phyloP scores from a whole-genome alignment of 805 yeast species.

The Candida montana region DNA sequence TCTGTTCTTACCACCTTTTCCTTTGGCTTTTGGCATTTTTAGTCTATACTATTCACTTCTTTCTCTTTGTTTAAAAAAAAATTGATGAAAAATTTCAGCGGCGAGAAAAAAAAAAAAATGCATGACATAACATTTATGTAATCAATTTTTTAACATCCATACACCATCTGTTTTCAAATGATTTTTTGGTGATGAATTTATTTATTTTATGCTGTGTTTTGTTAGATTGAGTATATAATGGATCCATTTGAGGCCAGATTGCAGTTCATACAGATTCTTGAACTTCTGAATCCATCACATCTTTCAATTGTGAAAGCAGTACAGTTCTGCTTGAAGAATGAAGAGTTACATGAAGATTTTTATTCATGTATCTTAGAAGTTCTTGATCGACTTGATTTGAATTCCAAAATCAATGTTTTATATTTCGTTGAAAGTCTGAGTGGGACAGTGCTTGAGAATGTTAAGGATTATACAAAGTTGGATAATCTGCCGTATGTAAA shows the following conservation, averaged over 20 bases:
- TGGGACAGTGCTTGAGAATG: constrained; percentile 25
- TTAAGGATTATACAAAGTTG: not conserved
- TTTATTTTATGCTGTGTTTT: not conserved
- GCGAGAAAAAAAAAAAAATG: not conserved
- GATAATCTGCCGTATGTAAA: constrained; percentile 19
- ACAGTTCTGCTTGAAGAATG: constrained; percentile 44
- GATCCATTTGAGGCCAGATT: constrained; percentile 86
- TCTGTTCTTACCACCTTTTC: constrained; percentile 82
- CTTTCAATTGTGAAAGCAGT: constrained; percentile 34
- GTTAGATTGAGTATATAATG: constrained; percentile 37
- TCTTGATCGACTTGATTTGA: constrained; percentile 47
- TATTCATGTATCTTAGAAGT: constrained; percentile 63
- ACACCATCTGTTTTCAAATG: not conserved
- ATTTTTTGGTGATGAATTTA: not conserved
- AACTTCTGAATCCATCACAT: constrained; percentile 58
- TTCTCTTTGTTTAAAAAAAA: not conserved
- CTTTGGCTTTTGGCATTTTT: constrained; percentile 70
- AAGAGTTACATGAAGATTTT: constrained; percentile 61
- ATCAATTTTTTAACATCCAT: constrained; percentile 3
- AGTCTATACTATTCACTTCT: not conserved
- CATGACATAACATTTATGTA: not conserved
- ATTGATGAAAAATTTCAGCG: constrained; percentile 2
- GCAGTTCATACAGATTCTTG: constrained; percentile 63
- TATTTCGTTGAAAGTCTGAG: constrained; percentile 65
- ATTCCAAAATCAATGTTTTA: constrained; percentile 59